Conservation (phyloP, 2,329 filamentous ascomycete species). For the Ceratocystis papillata region DNA sequence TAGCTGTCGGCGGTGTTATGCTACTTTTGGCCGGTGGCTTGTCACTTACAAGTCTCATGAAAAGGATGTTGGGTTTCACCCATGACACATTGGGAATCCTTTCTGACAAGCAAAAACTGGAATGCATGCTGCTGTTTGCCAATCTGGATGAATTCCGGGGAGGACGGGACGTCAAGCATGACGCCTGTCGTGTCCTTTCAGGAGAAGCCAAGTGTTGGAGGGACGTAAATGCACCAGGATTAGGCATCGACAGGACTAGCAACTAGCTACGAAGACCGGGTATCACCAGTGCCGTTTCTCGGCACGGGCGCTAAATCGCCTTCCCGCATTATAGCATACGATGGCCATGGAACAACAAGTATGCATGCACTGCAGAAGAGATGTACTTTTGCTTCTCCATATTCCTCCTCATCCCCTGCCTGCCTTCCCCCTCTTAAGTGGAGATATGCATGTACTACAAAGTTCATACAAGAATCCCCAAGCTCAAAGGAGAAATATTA, state of each 20-base stretch:
- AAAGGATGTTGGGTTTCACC: neutral
- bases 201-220: neutral
- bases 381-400: neutral
- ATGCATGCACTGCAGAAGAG: neutral
- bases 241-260: neutral
- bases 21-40: slow-evolving; percentile 1
- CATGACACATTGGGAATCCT: slow-evolving; percentile 14
- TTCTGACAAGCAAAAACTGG: slow-evolving; percentile 15
- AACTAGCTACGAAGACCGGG: neutral
- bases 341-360: neutral
- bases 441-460: neutral
- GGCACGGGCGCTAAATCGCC: neutral
- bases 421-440: no score
- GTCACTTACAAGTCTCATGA: neutral
- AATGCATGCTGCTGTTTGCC: neutral
- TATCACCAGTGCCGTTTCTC: neutral
- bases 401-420: neutral
- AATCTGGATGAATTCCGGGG: neutral
- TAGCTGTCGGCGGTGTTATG: neutral
- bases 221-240: neutral
- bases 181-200: neutral
- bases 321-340: neutral
- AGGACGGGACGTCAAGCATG: neutral
- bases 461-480: neutral
- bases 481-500: neutral